Evolutionary conservation across 441 rosid species (phyloP).

Genomic region (Populus hybrid): DNA sequence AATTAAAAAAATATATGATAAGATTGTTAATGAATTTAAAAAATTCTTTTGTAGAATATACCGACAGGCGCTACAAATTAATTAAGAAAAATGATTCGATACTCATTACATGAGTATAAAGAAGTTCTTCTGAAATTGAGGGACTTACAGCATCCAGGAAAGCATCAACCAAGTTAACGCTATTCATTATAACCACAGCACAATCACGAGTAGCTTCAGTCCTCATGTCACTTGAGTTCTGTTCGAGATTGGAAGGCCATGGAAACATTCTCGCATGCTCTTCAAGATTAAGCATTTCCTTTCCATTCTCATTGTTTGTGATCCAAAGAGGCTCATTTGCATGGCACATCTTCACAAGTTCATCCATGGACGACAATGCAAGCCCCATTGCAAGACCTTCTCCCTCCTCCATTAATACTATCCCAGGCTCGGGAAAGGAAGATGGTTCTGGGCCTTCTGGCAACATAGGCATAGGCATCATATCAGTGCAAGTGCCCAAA

Average conservation of each 20-base stretch:
- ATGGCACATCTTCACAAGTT: constrained; percentile 66
- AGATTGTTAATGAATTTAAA: neutral
- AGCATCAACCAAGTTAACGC: constrained; percentile 72
- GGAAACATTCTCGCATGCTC: constrained; percentile 64
- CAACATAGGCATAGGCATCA: constrained; percentile 54
- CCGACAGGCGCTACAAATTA: neutral
- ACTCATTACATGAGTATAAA: neutral
- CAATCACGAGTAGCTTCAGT: constrained; percentile 67
- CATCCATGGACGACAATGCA: constrained; percentile 63
- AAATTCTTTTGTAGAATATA: neutral
- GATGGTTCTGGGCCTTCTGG: constrained; percentile 23
- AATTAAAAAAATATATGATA: neutral
- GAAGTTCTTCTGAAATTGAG: neutral
- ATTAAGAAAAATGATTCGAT: neutral
- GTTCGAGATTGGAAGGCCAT: constrained; percentile 50
- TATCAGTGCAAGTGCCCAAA: constrained; percentile 33
- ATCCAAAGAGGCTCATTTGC: constrained; percentile 65
- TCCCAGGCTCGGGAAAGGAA: constrained; percentile 35
- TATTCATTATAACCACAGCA: constrained; percentile 83
- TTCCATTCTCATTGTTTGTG: constrained; percentile 36
- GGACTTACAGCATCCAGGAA: constrained; percentile 75
- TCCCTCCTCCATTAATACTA: constrained; percentile 61
- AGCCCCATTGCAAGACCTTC: constrained; percentile 66
- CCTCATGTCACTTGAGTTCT: constrained; percentile 35
- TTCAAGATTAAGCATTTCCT: constrained; percentile 47